These are phyloP conservation scores for Globisporangium uncinulatum DNA, from an alignment of 352 stramenopile genomes.

Conservation along the genomic window DNA sequence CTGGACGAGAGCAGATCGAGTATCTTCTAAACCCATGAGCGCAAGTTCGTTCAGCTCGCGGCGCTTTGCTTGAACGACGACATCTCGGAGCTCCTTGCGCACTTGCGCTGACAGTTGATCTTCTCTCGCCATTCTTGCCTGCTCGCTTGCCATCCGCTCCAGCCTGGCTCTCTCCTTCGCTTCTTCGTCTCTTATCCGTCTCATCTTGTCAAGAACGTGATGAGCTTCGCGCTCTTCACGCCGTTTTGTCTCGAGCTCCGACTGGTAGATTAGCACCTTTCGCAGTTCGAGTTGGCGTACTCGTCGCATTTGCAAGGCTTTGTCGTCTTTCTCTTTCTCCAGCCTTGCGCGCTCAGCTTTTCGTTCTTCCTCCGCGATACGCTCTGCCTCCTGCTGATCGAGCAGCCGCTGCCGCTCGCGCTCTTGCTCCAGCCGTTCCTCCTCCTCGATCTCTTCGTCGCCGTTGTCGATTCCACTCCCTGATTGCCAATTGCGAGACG, in stretches of 20 bases:
- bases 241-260: constrained; percentile 41
- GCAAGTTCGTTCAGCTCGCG: constrained; percentile 35
- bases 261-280: constrained; percentile 50
- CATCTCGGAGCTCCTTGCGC: constrained; percentile 23
- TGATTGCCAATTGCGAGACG: constrained; percentile 36
- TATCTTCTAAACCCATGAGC: constrained; percentile 47
- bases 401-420: constrained; percentile 48
- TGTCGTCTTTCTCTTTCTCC: constrained; percentile 65
- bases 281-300: constrained; percentile 48
- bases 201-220: constrained; percentile 13
- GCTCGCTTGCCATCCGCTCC: constrained; percentile 25
- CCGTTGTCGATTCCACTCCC: constrained; percentile 66
- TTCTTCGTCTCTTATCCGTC: constrained; percentile 37
- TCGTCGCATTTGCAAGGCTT: constrained; percentile 38
- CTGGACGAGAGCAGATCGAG: constrained; percentile 22
- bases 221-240: constrained; percentile 23
- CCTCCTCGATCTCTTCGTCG: constrained; percentile 68
- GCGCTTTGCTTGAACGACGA: constrained; percentile 23
- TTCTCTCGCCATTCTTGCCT: constrained; percentile 35
- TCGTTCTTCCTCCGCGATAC: constrained; percentile 43
- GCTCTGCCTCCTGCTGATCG: constrained; percentile 55
- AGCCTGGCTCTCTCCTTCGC: constrained; percentile 21
- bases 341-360: constrained; percentile 39
- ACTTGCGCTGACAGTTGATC: constrained; percentile 24
- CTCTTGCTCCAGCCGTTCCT: constrained; percentile 55